Conservation (phyloP, 2,329 filamentous ascomycete species). For the Trichoderma sp. region DNA sequence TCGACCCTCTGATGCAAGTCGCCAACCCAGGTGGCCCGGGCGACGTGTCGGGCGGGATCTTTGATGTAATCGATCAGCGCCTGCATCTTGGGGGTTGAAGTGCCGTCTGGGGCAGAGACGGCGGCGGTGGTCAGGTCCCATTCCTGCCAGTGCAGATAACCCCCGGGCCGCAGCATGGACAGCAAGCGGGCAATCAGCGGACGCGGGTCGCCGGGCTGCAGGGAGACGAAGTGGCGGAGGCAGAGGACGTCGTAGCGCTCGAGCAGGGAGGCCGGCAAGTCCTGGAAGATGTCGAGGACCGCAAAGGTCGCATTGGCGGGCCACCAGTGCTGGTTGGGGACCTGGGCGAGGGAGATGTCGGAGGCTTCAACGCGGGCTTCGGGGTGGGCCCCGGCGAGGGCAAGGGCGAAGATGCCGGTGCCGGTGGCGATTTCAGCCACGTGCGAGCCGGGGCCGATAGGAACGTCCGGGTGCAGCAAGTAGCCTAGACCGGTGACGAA, state of each 20-base stretch:
- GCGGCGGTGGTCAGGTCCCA: constrained; percentile 5
- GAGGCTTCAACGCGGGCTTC: not conserved
- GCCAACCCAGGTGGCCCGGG: not conserved
- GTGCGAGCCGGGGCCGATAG: not conserved
- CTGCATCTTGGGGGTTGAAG: not conserved
- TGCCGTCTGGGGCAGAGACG: constrained; percentile 6
- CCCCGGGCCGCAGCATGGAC: not conserved
- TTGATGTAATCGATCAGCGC: not conserved
- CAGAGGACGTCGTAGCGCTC: not conserved
- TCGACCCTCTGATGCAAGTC: not conserved
- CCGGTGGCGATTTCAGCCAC: not conserved
- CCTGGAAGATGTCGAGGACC: not conserved
- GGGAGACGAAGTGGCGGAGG: not conserved
- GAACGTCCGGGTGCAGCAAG: not conserved
- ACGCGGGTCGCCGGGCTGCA: not conserved
- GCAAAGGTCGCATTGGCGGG: not conserved
- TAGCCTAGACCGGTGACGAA: not conserved
- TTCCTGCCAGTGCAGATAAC: not conserved
- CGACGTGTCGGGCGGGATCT: not conserved
- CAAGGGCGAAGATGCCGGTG: not conserved
- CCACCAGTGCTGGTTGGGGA: not conserved
- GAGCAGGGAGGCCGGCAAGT: not conserved
- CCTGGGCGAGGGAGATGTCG: not conserved
- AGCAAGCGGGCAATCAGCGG: not conserved
- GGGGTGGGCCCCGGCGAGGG: not conserved